These are phyloP conservation scores for Endothia cerciana DNA, from an alignment of 2,329 filamentous ascomycete genomes.

Conservation along the genomic window DNA sequence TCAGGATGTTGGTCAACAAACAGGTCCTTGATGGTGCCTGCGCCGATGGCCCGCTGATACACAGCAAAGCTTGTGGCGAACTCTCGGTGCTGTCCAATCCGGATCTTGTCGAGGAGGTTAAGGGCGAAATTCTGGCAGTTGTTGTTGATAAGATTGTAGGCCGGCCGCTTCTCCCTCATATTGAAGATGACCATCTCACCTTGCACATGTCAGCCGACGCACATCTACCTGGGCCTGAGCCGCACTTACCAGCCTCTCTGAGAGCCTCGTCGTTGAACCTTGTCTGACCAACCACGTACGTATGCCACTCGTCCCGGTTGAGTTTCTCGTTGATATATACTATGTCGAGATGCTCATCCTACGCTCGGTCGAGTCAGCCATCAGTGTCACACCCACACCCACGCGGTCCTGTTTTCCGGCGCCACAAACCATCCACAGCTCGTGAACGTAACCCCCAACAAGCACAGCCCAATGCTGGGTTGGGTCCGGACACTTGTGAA, in stretches of 20 bases:
- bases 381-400: neutral
- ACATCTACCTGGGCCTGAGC: neutral
- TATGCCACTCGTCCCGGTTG: conserved; percentile 52
- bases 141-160: conserved; percentile 62
- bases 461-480: conserved; percentile 65
- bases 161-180: conserved; percentile 52
- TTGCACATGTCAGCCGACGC: conserved; percentile 29
- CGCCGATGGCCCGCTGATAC: conserved; percentile 54
- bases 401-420: conserved; percentile 28
- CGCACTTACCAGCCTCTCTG: conserved; percentile 48
- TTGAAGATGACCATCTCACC: conserved; percentile 57
- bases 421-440: conserved; percentile 59
- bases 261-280: conserved; percentile 59
- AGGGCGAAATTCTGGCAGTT: conserved; percentile 64
- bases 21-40: conserved; percentile 55
- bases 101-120: conserved; percentile 57
- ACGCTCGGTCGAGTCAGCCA: neutral
- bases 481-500: conserved; percentile 59
- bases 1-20: conserved; percentile 45
- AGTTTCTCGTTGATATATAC: conserved; percentile 59
- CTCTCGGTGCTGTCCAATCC: conserved; percentile 52
- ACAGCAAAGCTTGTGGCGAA: conserved; percentile 59
- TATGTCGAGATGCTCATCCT: conserved; percentile 59
- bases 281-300: conserved; percentile 55
- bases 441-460: conserved; percentile 58